Percentiles rank a stretch among this genome's conserved stretches.
Conservation (phyloP, 1,139 yeast genomes). For the Yamadazyma friedrichii region DNA sequence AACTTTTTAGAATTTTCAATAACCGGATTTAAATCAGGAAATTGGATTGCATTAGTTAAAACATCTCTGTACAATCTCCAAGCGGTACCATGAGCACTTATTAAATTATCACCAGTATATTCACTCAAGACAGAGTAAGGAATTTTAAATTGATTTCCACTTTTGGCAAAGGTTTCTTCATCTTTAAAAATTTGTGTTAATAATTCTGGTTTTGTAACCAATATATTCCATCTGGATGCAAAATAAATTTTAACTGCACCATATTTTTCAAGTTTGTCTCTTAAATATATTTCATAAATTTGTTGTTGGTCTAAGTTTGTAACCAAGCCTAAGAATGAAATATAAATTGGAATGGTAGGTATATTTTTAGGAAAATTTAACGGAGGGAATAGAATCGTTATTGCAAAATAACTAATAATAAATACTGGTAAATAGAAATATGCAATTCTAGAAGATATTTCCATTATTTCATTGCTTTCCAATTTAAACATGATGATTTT, state of each 20-base stretch:
- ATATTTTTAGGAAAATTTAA: constrained; percentile 37
- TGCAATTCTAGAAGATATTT: not conserved
- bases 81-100: constrained; percentile 56
- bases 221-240: constrained; percentile 63
- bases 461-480: too few relatives aligned
- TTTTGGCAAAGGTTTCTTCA: constrained; percentile 52
- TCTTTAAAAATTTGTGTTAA: constrained; percentile 48
- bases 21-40: constrained; percentile 33
- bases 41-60: constrained; percentile 50
- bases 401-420: not conserved
- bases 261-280: constrained; percentile 40
- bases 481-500: not conserved
- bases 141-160: constrained; percentile 60
- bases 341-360: constrained; percentile 64
- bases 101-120: constrained; percentile 63
- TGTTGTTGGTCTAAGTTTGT: constrained; percentile 50
- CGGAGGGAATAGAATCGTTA: constrained; percentile 22
- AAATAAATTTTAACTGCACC: constrained; percentile 64
- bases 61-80: constrained; percentile 53
- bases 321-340: constrained; percentile 48
- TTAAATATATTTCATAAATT: constrained; percentile 41
- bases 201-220: constrained; percentile 50
- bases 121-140: constrained; percentile 55
- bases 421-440: constrained; percentile 3
- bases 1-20: constrained; percentile 9